These are phyloP conservation scores for Eutypa lata DNA, from an alignment of 2,329 filamentous ascomycete species.

Conservation along the genomic window DNA sequence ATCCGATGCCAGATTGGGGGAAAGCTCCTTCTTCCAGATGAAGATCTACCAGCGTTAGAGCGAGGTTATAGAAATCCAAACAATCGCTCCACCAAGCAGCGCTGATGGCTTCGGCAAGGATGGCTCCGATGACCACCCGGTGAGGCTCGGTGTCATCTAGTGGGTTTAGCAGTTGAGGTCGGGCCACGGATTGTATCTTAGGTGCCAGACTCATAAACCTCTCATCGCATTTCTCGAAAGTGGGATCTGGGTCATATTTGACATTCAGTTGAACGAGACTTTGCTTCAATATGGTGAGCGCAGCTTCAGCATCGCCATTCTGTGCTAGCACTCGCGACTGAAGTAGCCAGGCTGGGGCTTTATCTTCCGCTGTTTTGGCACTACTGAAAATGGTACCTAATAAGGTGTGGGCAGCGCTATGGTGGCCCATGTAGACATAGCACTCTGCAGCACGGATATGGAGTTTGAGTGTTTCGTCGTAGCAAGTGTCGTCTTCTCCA, in stretches of 20 bases:
- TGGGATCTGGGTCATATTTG: slow-evolving; percentile 60
- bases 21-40: slow-evolving; percentile 63
- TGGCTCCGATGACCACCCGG: slow-evolving; percentile 63
- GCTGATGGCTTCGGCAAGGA: slow-evolving; percentile 66
- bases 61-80: slow-evolving; percentile 69
- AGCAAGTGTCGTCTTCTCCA: slow-evolving; percentile 67
- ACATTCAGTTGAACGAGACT: slow-evolving; percentile 70
- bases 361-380: slow-evolving; percentile 71
- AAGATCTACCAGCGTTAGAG: slow-evolving; percentile 63
- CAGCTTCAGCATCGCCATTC: slow-evolving; percentile 65
- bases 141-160: slow-evolving; percentile 45
- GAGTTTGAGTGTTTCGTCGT: slow-evolving; percentile 80
- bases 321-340: slow-evolving; percentile 77
- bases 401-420: slow-evolving; percentile 63
- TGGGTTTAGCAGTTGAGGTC: slow-evolving; percentile 41
- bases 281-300: slow-evolving; percentile 67
- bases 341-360: slow-evolving; percentile 79
- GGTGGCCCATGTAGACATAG: slow-evolving; percentile 73
- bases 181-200: slow-evolving; percentile 57
- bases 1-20: slow-evolving; percentile 66
- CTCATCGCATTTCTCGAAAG: slow-evolving; percentile 73
- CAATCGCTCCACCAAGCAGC: slow-evolving; percentile 72
- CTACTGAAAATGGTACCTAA: slow-evolving; percentile 67
- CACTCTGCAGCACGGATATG: slow-evolving; percentile 80
- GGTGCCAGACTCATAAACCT: slow-evolving; percentile 65